A percentile compares a stretch with the other conserved stretches of the same genome.
Conservation (phyloP, 2,329 filamentous ascomycete genomes). For the Fusarium abutilonis region DNA sequence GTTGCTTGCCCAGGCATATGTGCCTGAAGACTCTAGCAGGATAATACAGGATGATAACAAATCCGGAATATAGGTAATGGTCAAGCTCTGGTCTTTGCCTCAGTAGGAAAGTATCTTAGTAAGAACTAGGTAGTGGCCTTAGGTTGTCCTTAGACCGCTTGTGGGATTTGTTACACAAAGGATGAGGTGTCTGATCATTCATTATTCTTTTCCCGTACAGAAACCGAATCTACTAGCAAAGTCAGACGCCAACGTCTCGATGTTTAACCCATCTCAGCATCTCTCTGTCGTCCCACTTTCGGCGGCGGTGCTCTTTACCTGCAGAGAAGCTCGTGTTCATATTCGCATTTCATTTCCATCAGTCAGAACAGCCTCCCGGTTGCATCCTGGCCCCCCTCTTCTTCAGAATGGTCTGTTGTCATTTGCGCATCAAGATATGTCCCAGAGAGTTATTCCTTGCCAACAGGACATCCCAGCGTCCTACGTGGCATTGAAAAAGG, state of each 20-base stretch:
- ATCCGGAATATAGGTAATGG: too few relatives aligned
- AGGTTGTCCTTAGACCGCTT: too few relatives aligned
- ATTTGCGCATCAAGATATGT: background rate
- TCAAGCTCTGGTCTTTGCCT: too few relatives aligned
- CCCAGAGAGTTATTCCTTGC: background rate
- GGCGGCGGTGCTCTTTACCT: background rate
- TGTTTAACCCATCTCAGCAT: conserved; percentile 1
- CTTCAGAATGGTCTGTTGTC: conserved; percentile 1
- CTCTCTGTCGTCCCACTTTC: conserved; percentile 6
- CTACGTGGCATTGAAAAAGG: conserved; percentile 8
- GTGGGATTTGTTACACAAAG: background rate
- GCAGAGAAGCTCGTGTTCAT: conserved; percentile 14
- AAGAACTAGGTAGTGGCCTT: too few relatives aligned
- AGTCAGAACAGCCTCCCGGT: background rate
- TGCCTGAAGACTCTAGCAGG: too few relatives aligned
- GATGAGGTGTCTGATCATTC: conserved; percentile 1
- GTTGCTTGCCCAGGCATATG: too few relatives aligned
- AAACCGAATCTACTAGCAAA: conserved; percentile 8
- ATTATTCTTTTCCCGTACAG: conserved; percentile 15
- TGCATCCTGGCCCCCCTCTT: background rate
- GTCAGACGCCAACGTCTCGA: conserved; percentile 3
- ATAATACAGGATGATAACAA: too few relatives aligned
- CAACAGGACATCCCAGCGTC: conserved; percentile 1
- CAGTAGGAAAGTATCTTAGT: too few relatives aligned
- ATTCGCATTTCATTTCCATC: conserved; percentile 17